These are phyloP conservation scores for Tricholoma furcatifolium DNA, from an alignment of 768 basidiomycete species.

Conservation along the genomic window DNA sequence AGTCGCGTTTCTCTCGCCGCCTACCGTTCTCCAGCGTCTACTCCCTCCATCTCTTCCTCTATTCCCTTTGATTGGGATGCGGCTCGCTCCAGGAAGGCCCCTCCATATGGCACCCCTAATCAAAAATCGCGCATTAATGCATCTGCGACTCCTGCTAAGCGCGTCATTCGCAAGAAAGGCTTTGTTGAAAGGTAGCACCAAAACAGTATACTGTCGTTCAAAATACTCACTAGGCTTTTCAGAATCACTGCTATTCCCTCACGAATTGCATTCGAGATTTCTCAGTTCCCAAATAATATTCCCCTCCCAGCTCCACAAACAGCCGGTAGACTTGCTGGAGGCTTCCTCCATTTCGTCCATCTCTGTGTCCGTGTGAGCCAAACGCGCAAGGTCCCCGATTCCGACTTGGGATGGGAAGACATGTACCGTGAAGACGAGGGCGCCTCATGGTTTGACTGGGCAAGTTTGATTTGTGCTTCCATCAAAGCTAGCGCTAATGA, in stretches of 20 bases:
- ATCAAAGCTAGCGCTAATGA: conserved; percentile 21
- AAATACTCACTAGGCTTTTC: not conserved
- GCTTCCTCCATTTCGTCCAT: conserved; percentile 64
- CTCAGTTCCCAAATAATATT: conserved; percentile 78
- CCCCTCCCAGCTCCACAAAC: conserved; percentile 69
- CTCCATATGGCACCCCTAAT: conserved; percentile 70
- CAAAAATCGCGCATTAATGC: conserved; percentile 42
- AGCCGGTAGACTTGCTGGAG: conserved; percentile 65
- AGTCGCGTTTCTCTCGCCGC: conserved; percentile 49
- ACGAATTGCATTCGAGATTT: conserved; percentile 72
- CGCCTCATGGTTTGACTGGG: conserved; percentile 80
- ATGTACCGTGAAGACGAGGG: conserved; percentile 68
- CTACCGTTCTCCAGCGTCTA: conserved; percentile 59
- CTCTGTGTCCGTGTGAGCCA: conserved; percentile 63
- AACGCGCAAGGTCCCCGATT: conserved; percentile 54
- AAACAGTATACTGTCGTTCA: conserved; percentile 1
- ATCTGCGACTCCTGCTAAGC: conserved; percentile 40
- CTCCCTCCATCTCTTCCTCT: conserved; percentile 75
- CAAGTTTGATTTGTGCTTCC: conserved; percentile 27
- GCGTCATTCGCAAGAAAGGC: conserved; percentile 63
- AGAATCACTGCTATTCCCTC: conserved; percentile 72
- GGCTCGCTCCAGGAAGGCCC: conserved; percentile 63
- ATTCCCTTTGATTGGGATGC: conserved; percentile 88
- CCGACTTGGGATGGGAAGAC: conserved; percentile 78
- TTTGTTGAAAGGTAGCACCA: conserved; percentile 55